These are phyloP conservation scores for Phellopilus nigrolimitatus DNA, from an alignment of 1,284 basidiomycete species.

Conservation along the genomic window DNA sequence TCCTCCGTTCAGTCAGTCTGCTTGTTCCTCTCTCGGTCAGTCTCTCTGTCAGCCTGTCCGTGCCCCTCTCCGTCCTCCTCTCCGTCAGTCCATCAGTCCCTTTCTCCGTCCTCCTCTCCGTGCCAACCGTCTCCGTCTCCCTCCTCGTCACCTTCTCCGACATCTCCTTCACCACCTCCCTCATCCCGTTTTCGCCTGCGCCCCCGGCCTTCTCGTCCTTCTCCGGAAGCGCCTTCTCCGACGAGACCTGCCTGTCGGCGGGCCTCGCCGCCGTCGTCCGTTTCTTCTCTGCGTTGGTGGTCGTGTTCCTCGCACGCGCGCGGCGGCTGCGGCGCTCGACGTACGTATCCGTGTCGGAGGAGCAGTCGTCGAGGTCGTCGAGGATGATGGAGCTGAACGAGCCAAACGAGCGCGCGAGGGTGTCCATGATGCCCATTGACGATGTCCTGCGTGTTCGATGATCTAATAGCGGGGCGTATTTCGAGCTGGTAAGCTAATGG, in stretches of 20 bases:
- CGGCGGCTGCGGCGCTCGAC: slow-evolving; percentile 9
- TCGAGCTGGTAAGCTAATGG: too few relatives aligned
- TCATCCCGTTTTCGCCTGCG: not conserved
- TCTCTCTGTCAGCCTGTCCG: too few relatives aligned
- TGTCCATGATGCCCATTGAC: slow-evolving; percentile 14
- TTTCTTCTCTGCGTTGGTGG: slow-evolving; percentile 3
- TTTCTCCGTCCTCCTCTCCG: not conserved
- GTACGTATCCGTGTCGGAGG: slow-evolving; percentile 15
- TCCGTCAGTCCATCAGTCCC: not conserved
- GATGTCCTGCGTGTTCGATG: too few relatives aligned
- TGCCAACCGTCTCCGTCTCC: slow-evolving; percentile 1
- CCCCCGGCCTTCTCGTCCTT: not conserved
- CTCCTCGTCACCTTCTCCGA: not conserved
- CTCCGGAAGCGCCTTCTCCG: not conserved
- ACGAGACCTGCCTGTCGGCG: not conserved
- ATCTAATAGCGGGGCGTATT: too few relatives aligned
- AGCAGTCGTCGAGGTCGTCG: slow-evolving; percentile 20
- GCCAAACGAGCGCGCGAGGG: slow-evolving; percentile 11
- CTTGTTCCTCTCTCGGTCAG: too few relatives aligned
- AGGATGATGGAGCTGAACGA: slow-evolving; percentile 18
- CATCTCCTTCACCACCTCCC: not conserved
- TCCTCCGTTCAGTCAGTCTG: too few relatives aligned
- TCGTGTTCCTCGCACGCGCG: slow-evolving; percentile 4
- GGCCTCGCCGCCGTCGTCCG: not conserved
- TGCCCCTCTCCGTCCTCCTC: not conserved